A percentile compares a stretch with the other conserved stretches of the same genome.
Conservation (phyloP, 1,284 basidiomycete species). For the Flammula alnicola region DNA sequence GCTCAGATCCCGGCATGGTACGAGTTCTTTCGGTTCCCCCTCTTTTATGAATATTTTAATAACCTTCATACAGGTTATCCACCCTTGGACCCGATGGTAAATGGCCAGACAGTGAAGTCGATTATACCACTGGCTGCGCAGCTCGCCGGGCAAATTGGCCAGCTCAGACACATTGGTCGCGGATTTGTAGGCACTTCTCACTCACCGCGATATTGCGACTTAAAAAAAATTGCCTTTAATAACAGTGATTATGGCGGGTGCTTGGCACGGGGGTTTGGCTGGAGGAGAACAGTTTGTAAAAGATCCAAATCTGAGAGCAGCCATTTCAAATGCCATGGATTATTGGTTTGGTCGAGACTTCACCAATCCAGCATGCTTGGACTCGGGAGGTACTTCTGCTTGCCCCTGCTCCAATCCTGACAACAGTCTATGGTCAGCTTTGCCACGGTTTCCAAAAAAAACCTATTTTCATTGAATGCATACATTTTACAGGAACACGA, state of each 20-base stretch:
- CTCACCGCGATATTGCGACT: too few species aligned
- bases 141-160: slow-evolving; percentile 43
- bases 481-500: slow-evolving; percentile 44
- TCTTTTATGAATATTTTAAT: background rate
- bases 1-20: slow-evolving; percentile 34
- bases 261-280: slow-evolving; percentile 59
- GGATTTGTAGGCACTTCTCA: slow-evolving; percentile 63
- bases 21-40: too few species aligned
- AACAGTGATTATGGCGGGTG: slow-evolving; percentile 58
- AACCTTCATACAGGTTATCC: slow-evolving; percentile 28
- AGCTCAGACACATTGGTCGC: slow-evolving; percentile 58
- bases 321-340: slow-evolving; percentile 59
- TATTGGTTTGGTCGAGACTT: slow-evolving; percentile 74
- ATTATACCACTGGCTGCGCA: slow-evolving; percentile 42
- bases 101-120: slow-evolving; percentile 43
- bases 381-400: slow-evolving; percentile 50
- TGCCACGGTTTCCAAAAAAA: background rate
- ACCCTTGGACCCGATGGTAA: slow-evolving; percentile 36
- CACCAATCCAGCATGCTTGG: slow-evolving; percentile 56
- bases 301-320: slow-evolving; percentile 41
- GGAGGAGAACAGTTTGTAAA: slow-evolving; percentile 47
- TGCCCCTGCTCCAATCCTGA: slow-evolving; percentile 64
- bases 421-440: slow-evolving; percentile 38
- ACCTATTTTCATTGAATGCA: background rate
- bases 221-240: too few species aligned